phyloP scores from a whole-genome alignment of 352 stramenopile genomes.

The Globisporangium cystogenes region DNA sequence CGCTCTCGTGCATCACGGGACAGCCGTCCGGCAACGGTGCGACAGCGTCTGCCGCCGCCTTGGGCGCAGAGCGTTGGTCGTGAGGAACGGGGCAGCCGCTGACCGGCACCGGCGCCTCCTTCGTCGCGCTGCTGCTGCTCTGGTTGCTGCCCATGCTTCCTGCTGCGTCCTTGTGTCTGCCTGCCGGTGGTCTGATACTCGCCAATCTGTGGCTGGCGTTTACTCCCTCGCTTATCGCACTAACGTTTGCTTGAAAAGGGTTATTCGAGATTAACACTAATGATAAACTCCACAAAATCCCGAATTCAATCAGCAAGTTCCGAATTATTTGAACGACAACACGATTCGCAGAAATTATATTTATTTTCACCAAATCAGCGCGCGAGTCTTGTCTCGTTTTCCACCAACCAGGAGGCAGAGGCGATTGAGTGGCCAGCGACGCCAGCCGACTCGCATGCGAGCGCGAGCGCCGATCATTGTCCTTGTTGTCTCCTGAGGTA shows the following conservation, averaged over 20 bases:
- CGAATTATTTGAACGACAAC: no score
- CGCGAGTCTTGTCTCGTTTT: neutral
- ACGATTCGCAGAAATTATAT: neutral
- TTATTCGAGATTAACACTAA: no score
- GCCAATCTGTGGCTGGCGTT: neutral
- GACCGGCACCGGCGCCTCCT: constrained; percentile 3
- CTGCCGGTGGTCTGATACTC: constrained; percentile 2
- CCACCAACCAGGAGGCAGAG: neutral
- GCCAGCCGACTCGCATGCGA: neutral
- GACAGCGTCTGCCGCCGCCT: constrained; percentile 7
- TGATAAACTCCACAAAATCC: no score
- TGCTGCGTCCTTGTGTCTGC: constrained; percentile 5
- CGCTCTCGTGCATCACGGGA: constrained; percentile 60
- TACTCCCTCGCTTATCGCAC: no score
- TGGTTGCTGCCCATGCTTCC: constrained; percentile 54
- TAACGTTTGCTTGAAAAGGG: no score
- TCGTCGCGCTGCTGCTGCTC: constrained; percentile 36
- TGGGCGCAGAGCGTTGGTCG: constrained; percentile 15
- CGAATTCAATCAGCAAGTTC: no score
- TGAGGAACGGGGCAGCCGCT: constrained; percentile 53
- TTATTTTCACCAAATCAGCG: neutral
- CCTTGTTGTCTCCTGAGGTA: constrained; percentile 79
- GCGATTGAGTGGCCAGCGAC: constrained; percentile 12
- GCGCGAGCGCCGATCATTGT: constrained; percentile 33
- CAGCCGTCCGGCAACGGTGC: constrained; percentile 37